Conservation (phyloP, 2,329 filamentous ascomycete genomes). For the Boeremia exigua region DNA sequence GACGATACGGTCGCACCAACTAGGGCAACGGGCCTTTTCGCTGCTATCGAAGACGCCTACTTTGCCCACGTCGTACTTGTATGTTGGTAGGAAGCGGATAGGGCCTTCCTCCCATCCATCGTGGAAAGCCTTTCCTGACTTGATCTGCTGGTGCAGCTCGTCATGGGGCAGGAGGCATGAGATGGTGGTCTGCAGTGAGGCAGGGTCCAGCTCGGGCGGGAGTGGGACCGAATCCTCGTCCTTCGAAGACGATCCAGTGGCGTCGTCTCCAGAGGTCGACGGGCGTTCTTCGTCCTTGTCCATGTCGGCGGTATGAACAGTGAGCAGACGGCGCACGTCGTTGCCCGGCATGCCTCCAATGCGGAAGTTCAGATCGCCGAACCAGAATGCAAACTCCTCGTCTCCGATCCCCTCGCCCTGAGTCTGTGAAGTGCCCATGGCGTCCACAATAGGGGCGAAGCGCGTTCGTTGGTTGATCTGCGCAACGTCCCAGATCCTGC, state of each 20-base stretch:
- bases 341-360: conserved; percentile 87
- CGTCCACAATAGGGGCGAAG: conserved; percentile 75
- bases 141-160: conserved; percentile 78
- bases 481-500: conserved; percentile 86
- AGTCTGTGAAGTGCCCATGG: conserved; percentile 65
- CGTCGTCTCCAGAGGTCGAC: conserved; percentile 29
- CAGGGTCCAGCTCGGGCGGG: conserved; percentile 70
- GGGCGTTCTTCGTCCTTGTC: conserved; percentile 34
- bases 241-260: conserved; percentile 24
- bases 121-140: conserved; percentile 78
- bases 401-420: conserved; percentile 77
- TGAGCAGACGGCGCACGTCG: conserved; percentile 84
- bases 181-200: conserved; percentile 86
- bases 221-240: conserved; percentile 42
- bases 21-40: conserved; percentile 89
- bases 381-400: conserved; percentile 95
- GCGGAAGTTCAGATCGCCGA: conserved; percentile 94
- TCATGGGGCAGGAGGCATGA: conserved; percentile 89
- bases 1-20: conserved; percentile 95
- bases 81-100: conserved; percentile 89
- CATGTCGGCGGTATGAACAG: conserved; percentile 80
- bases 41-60: conserved; percentile 92
- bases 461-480: conserved; percentile 78
- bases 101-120: conserved; percentile 91
- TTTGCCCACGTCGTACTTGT: conserved; percentile 97